Conservation (phyloP, 495 filamentous ascomycete genomes). For the Penicillium longicatenatum region DNA sequence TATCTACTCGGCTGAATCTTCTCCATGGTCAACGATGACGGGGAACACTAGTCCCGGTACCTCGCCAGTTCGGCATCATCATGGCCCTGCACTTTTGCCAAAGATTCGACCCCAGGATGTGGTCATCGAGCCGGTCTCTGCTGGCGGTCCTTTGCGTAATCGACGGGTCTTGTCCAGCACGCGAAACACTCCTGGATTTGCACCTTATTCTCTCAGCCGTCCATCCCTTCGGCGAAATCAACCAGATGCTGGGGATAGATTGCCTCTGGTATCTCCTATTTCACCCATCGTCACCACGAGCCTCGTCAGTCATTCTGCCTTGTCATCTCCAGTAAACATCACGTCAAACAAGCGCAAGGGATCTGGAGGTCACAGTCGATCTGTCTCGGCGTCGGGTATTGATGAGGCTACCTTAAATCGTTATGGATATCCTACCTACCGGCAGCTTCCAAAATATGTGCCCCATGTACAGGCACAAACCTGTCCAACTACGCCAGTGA, state of each 20-base stretch:
- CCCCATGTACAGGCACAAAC: slow-evolving; percentile 45
- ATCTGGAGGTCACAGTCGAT: slow-evolving; percentile 51
- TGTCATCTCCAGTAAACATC: slow-evolving; percentile 68
- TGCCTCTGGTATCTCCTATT: slow-evolving; percentile 55
- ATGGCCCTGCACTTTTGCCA: slow-evolving; percentile 81
- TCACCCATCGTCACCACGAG: slow-evolving; percentile 46
- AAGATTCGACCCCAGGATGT: slow-evolving; percentile 88
- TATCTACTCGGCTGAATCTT: slow-evolving; percentile 67
- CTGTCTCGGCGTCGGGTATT: slow-evolving; percentile 68
- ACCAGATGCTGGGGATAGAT: slow-evolving; percentile 63
- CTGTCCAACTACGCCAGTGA: slow-evolving; percentile 49
- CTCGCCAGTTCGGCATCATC: slow-evolving; percentile 71
- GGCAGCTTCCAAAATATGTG: slow-evolving; percentile 71
- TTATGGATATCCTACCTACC: slow-evolving; percentile 80
- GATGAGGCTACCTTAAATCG: slow-evolving; percentile 67
- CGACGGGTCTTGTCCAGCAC: slow-evolving; percentile 59
- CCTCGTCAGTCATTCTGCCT: slow-evolving; percentile 35
- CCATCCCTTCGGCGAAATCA: slow-evolving; percentile 56
- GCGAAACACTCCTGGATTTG: slow-evolving; percentile 50
- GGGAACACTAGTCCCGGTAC: slow-evolving; percentile 68
- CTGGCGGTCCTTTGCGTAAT: slow-evolving; percentile 47
- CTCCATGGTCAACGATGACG: slow-evolving; percentile 76
- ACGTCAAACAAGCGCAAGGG: slow-evolving; percentile 52
- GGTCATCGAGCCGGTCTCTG: slow-evolving; percentile 58
- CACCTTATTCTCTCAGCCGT: slow-evolving; percentile 43